Conservation (phyloP, 345 rosid species). For the Rhizophora mangle region DNA sequence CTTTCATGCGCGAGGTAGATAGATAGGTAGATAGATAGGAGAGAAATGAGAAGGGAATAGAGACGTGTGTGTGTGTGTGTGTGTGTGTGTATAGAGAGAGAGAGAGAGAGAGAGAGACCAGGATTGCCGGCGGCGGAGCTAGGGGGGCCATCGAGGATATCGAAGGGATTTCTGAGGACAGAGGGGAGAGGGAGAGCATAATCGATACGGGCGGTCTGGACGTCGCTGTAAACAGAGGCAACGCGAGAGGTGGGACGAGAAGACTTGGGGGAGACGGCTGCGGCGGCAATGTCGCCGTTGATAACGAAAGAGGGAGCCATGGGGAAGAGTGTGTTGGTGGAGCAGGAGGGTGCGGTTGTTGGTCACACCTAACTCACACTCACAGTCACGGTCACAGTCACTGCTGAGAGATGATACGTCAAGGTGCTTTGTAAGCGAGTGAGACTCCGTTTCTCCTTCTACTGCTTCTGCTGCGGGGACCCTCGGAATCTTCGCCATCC, state of each 20-base stretch:
- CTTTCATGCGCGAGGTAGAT: not conserved
- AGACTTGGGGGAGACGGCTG: conserved; percentile 46
- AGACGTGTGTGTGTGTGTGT: not conserved
- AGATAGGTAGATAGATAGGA: not conserved
- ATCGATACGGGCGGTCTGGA: conserved; percentile 74
- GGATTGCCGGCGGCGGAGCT: conserved; percentile 97
- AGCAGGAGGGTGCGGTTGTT: no score
- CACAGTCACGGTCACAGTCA: no score
- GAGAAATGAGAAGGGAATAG: not conserved
- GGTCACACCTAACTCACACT: no score
- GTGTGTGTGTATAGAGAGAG: not conserved
- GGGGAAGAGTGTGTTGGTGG: conserved; percentile 28
- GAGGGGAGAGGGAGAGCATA: conserved; percentile 80
- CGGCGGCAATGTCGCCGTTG: conserved; percentile 73
- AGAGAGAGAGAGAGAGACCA: conserved; percentile 60
- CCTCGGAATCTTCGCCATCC: no score
- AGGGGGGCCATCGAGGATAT: conserved; percentile 76
- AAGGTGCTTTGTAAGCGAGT: no score
- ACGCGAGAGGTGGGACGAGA: conserved; percentile 43
- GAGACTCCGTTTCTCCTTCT: no score
- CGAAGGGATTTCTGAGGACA: conserved; percentile 59
- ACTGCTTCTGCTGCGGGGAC: no score
- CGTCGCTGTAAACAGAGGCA: conserved; percentile 81
- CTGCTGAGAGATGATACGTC: no score
- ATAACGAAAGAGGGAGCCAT: conserved; percentile 66